Conservation (phyloP, 1,284 basidiomycete species). For the Trametes hirsuta region DNA sequence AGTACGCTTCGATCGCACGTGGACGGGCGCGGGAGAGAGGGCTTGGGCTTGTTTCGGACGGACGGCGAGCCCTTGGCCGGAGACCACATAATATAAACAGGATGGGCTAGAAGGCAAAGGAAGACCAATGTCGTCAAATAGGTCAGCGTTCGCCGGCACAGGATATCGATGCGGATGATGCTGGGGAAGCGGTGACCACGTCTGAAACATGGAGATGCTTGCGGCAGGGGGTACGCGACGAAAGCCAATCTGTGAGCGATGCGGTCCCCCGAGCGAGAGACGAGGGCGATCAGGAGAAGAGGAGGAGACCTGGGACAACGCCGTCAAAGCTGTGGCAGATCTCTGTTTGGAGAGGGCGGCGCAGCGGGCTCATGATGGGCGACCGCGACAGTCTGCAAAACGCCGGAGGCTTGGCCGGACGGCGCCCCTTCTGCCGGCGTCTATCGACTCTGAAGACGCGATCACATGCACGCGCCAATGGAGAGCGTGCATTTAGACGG, state of each 20-base stretch:
- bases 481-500: neutral
- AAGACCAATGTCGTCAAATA: too few species aligned
- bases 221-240: neutral
- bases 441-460: neutral
- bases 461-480: constrained; percentile 2
- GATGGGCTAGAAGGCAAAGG: too few species aligned
- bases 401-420: too few species aligned
- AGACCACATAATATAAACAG: too few species aligned
- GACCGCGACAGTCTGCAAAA: neutral
- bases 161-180: neutral
- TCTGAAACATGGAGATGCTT: neutral
- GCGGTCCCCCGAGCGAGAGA: neutral
- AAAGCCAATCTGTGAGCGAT: neutral
- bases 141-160: neutral
- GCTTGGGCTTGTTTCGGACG: neutral
- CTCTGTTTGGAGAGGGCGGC: neutral
- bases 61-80: neutral
- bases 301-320: neutral
- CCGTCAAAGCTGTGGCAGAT: neutral
- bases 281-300: neutral
- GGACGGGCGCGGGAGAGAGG: neutral
- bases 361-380: neutral
- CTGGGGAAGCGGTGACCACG: neutral
- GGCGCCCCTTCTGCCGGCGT: neutral
- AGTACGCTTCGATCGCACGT: neutral